A percentile compares a stretch with the other conserved stretches of the same genome.
Conservation (phyloP, 2,329 filamentous ascomycete genomes). For the Botrytis medusae region DNA sequence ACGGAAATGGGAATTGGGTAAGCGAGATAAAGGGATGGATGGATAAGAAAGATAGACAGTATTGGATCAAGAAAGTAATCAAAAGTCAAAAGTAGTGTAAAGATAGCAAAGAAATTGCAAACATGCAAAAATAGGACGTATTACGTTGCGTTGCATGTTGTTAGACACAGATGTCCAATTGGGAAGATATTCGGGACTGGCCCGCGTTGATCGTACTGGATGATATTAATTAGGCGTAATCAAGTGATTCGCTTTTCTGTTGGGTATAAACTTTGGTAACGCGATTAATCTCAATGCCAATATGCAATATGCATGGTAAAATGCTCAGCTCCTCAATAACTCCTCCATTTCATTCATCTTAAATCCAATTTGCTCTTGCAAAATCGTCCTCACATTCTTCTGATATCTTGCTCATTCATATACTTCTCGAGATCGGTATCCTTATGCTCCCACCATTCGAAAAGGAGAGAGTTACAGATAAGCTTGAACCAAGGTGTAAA, state of each 20-base stretch:
- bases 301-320: slow-evolving; percentile 12
- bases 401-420: slow-evolving; percentile 80
- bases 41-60: not conserved
- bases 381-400: slow-evolving; percentile 66
- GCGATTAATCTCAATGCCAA: slow-evolving; percentile 21
- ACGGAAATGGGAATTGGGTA: not conserved
- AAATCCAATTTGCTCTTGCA: not conserved
- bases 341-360: slow-evolving; percentile 12
- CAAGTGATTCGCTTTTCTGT: slow-evolving; percentile 22
- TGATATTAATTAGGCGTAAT: slow-evolving; percentile 21
- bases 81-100: not conserved
- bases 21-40: slow-evolving; percentile 10
- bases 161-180: slow-evolving; percentile 4
- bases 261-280: slow-evolving; percentile 15
- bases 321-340: slow-evolving; percentile 14
- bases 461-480: slow-evolving; percentile 96
- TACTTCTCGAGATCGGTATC: slow-evolving; percentile 81
- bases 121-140: not conserved
- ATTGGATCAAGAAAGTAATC: slow-evolving; percentile 9
- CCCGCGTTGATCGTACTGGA: slow-evolving; percentile 12
- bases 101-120: not conserved
- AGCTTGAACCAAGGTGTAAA: slow-evolving; percentile 99
- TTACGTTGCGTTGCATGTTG: slow-evolving; percentile 10
- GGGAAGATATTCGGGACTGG: not conserved
- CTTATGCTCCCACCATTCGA: slow-evolving; percentile 93